These are phyloP conservation scores for Tuber brumale DNA, from an alignment of 495 filamentous ascomycete genomes.

Conservation along the genomic window DNA sequence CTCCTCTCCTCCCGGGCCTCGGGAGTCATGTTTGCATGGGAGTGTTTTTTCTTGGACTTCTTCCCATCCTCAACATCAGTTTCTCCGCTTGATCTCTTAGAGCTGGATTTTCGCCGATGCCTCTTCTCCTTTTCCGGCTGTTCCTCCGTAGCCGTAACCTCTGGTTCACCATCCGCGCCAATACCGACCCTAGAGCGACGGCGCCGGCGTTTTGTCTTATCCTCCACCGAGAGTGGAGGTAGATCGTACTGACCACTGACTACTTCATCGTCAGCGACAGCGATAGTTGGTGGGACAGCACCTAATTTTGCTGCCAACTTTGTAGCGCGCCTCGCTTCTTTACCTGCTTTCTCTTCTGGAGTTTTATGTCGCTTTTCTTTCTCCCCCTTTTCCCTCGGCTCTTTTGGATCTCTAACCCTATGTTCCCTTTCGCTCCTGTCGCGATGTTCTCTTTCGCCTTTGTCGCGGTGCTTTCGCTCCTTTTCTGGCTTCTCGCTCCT, in stretches of 20 bases:
- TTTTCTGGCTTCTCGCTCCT: constrained; percentile 18
- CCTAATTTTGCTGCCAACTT: constrained; percentile 27
- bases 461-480: constrained; percentile 28
- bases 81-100: constrained; percentile 15
- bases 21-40: constrained; percentile 21
- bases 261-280: constrained; percentile 12
- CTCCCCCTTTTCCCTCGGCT: constrained; percentile 20
- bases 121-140: constrained; percentile 29
- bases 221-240: constrained; percentile 14
- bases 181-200: constrained; percentile 16
- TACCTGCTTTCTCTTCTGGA: constrained; percentile 29
- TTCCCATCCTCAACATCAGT: constrained; percentile 22
- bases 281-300: constrained; percentile 14
- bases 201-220: constrained; percentile 16
- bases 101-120: constrained; percentile 16
- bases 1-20: constrained; percentile 32
- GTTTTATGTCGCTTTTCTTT: constrained; percentile 27
- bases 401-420: constrained; percentile 22
- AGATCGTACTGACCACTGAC: constrained; percentile 23
- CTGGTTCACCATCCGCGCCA: constrained; percentile 14
- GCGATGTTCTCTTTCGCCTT: constrained; percentile 15
- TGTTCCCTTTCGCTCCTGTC: constrained; percentile 20
- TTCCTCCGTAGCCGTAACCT: constrained; percentile 16
- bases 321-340: constrained; percentile 24
- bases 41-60: constrained; percentile 27